Base-by-base conservation (phyloP, 306 rosid genomes). In the Sesbania bispinosa region DNA sequence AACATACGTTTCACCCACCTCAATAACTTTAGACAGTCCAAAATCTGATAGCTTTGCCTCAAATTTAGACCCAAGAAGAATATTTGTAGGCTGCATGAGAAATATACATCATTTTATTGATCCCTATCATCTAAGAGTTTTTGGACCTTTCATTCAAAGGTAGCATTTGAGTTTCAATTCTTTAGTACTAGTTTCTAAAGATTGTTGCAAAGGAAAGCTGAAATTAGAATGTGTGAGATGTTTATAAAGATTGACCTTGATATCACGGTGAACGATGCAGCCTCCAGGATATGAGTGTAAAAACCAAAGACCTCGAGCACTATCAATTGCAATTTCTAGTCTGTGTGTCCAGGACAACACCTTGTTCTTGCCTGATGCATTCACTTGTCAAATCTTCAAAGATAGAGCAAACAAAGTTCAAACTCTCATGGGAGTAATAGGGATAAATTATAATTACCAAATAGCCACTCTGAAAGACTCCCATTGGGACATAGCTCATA, bases 191-290 rank as follows among this genome's bases (percentile, higher is more conserved):
- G 30, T 14, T 23, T 10, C 3, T 26, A n/a, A n/a, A n/a, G n/a
- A n/a, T n/a, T 42, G 43, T 29, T 58, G 14, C 32, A n/a, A 2
- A 29, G 27, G 10, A 71, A 55, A 43, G 10, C 3, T 41, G 20
- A 46, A 57, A 1, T 43, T 43, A 10, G 42, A 18, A 45, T 43
- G 16, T 53, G 19, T 23, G 38, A 27, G 38, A 59, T 10, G 67
- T 55, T 67, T 32, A 68, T 16, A 33, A 32, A 32, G 45, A 58
- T 59, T 41, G 18, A 85, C 96, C 92, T 89, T 85, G 83, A 89
- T 79, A 67, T 85, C 96, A 8, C 90, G 90, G 27, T 87, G 90
- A 83, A 85, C 88, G 43, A 87, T 87, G 84, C 90, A 87, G 41
- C 96, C 96, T 67, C 67, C 85, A 16, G 77, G 68, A 67, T 79